Evolutionary conservation across 2,329 filamentous ascomycete genomes (phyloP), one percentile per base, ranked within the genome.

Genomic region (Ramularia endophylla): DNA sequence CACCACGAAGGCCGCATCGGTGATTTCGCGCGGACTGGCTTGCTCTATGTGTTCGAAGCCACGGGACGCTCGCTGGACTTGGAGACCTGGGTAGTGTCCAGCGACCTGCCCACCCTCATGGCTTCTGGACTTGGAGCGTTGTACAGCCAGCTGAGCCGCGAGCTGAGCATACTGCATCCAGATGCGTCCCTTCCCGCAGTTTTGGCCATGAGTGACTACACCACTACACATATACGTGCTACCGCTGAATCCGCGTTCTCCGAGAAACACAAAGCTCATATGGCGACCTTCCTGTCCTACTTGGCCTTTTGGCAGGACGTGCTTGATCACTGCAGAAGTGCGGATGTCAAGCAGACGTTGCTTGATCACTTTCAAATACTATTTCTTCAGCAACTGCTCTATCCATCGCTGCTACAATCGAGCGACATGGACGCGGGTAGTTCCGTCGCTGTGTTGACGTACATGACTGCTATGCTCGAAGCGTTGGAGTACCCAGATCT

Each of bases 271-370:
- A 84, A 87, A 56, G 77, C 80, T n/a, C 87, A 95, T 55, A 78
- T 97, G 58, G 82, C 90, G 40, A 94, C 89, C 0, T 98, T 98
- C 58, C 73, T 98, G 30, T 95, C 92, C 1, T 94, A 97, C 60
- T 74, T 98, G 36, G 72, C 94, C 5, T 98, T 98, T 60, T 98
- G 92, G 92, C 92, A 98, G 66, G 92, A 98, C 63, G 89, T 95
- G 25, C 71, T 98, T 46, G 92, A 97, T 62, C 90, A 97, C 65
- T 98, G 92, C 68, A 81, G 82, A 56, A 97, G 90, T 3, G 73
- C 81, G 1, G 90, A 97, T 60, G 87, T 98, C 53, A 92, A 90
- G 61, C 87, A 87, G 52, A 95, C 89, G 1, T 71, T 98, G 37
- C 74, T 98, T 22, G 92, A 98, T 61, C 92, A 98, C 65, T 98